phyloP scores from a whole-genome alignment of 2,329 filamentous ascomycete species.

The Septoria linicola region DNA sequence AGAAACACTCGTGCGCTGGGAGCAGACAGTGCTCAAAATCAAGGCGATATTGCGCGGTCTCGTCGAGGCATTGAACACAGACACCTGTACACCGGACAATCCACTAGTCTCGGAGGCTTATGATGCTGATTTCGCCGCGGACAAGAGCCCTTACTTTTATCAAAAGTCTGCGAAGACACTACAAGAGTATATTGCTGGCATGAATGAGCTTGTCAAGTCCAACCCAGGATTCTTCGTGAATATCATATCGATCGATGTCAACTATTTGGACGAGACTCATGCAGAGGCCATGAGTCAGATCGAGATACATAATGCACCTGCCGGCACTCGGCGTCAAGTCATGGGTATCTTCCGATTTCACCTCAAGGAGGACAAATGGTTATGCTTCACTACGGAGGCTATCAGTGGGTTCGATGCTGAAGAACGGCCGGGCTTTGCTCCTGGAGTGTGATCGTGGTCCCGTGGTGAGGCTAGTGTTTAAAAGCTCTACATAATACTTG shows the following conservation, averaged over 20 bases:
- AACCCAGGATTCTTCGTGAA: constrained; percentile 1
- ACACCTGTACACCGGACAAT: constrained; percentile 9
- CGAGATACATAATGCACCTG: constrained; percentile 2
- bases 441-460: background rate
- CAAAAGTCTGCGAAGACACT: background rate
- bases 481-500: background rate
- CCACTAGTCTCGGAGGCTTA: constrained; percentile 4
- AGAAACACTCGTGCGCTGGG: constrained; percentile 1
- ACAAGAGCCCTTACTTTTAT: background rate
- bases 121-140: background rate
- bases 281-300: background rate
- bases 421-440: background rate
- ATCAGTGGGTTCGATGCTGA: constrained; percentile 3
- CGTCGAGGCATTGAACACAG: constrained; percentile 6
- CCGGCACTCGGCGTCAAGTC: background rate
- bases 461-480: no score
- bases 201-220: background rate
- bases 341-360: constrained; percentile 1
- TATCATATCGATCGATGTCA: background rate
- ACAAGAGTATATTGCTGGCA: background rate
- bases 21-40: background rate
- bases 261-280: constrained; percentile 5
- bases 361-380: constrained; percentile 5
- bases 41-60: background rate
- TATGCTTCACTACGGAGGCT: constrained; percentile 1